Conservation (phyloP, 495 filamentous ascomycete species). For the Lophiotrema nucula region DNA sequence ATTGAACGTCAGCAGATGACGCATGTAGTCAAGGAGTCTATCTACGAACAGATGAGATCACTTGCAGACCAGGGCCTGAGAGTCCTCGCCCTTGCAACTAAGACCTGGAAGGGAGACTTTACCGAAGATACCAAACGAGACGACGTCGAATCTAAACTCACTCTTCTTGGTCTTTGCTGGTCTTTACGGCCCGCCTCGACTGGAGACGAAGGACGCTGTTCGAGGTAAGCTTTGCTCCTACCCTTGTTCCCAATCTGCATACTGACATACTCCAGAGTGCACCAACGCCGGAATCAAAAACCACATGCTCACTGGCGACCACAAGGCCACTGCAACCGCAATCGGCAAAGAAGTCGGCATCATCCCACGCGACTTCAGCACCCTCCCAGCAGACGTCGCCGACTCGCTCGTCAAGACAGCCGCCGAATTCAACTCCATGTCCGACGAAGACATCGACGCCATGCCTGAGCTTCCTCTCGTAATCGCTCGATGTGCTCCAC, state of each 20-base stretch:
- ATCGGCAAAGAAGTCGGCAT: constrained; percentile 78
- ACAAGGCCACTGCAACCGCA: constrained; percentile 69
- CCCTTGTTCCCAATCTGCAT: neutral
- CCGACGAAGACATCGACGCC: constrained; percentile 58
- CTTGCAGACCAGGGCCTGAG: constrained; percentile 75
- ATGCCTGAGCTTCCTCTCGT: constrained; percentile 61
- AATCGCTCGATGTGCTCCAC: constrained; percentile 63
- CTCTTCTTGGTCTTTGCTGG: constrained; percentile 67
- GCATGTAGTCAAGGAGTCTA: constrained; percentile 56
- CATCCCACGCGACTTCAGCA: constrained; percentile 57
- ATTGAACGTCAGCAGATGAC: constrained; percentile 54
- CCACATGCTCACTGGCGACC: constrained; percentile 81
- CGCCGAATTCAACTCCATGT: constrained; percentile 61
- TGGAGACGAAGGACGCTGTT: constrained; percentile 65
- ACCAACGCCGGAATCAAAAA: constrained; percentile 70
- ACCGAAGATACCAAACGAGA: constrained; percentile 39
- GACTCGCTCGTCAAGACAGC: constrained; percentile 62
- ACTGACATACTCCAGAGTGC: constrained; percentile 53
- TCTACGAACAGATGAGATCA: constrained; percentile 63
- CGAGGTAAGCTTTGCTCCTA: constrained; percentile 17
- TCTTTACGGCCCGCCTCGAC: constrained; percentile 72
- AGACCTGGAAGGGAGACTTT: constrained; percentile 27
- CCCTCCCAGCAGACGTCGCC: constrained; percentile 53
- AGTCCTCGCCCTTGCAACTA: constrained; percentile 67
- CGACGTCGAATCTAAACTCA: constrained; percentile 56